A percentile compares a stretch with the other conserved stretches of the same genome.
Evolutionary conservation across 208 protist genomes (phyloP).

Genomic region (Trypanosoma congolense): DNA sequence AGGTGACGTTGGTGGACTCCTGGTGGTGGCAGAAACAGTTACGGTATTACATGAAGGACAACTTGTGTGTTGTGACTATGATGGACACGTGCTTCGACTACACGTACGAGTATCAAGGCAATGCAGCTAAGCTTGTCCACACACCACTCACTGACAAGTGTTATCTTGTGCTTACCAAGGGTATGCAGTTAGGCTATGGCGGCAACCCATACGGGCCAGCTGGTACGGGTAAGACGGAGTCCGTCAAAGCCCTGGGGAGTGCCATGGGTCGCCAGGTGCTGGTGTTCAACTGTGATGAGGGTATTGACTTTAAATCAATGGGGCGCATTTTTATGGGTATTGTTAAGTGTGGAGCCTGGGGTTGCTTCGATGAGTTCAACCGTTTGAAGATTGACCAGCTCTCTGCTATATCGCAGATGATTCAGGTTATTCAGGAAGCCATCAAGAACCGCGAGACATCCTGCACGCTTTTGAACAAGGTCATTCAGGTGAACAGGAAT

Average conservation of each 20-base stretch:
- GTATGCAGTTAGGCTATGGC: constrained; percentile 94
- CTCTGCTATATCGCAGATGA: constrained; percentile 93
- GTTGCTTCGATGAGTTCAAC: constrained; percentile 94
- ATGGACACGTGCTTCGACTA: constrained; percentile 93
- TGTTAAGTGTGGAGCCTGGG: constrained; percentile 93
- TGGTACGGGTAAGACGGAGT: constrained; percentile 98
- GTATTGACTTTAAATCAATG: constrained; percentile 94
- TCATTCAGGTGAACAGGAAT: constrained; percentile 71
- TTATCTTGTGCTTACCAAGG: constrained; percentile 97
- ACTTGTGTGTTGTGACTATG: constrained; percentile 85
- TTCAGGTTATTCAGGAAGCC: constrained; percentile 89
- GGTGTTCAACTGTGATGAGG: constrained; percentile 95
- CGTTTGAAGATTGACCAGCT: constrained; percentile 93
- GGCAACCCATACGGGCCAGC: constrained; percentile 96
- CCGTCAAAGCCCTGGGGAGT: constrained; percentile 91
- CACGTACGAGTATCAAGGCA: constrained; percentile 95
- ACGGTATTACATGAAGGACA: constrained; percentile 85
- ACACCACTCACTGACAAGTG: constrained; percentile 93
- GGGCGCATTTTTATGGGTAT: constrained; percentile 93
- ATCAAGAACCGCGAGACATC: constrained; percentile 75
- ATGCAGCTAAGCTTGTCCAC: constrained; percentile 91
- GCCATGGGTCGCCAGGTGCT: constrained; percentile 92
- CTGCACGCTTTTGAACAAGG: constrained; percentile 79
- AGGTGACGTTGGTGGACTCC: constrained; percentile 38
- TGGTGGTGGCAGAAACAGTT: constrained; percentile 98